Evolutionary conservation across 192 early-diverging fungal species (phyloP).

Genomic region (Coemansia sp.): DNA sequence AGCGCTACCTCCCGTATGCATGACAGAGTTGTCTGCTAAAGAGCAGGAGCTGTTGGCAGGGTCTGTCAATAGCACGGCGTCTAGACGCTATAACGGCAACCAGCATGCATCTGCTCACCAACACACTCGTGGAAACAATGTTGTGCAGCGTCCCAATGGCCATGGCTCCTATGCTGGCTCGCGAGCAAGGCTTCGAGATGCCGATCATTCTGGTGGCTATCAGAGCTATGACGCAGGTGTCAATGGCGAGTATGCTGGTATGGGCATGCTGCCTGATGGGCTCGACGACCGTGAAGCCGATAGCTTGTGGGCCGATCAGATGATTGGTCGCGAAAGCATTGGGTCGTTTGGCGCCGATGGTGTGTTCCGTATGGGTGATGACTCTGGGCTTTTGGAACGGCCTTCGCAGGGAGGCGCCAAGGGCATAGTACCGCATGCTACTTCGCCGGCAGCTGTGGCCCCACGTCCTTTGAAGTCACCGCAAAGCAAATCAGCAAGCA

Average conservation of each 20-base stretch:
- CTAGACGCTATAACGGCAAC: constrained; percentile 46
- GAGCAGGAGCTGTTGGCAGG: constrained; percentile 59
- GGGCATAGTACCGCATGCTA: too few relatives aligned
- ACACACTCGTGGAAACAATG: background rate
- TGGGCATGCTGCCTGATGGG: constrained; percentile 2
- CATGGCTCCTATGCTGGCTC: constrained; percentile 8
- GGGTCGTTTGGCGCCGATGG: constrained; percentile 70
- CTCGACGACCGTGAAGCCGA: constrained; percentile 37
- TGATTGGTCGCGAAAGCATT: constrained; percentile 56
- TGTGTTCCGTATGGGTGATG: constrained; percentile 62
- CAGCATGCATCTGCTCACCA: constrained; percentile 17
- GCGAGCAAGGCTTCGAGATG: constrained; percentile 7
- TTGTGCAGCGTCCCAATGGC: constrained; percentile 12
- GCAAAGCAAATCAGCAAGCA: constrained; percentile 1
- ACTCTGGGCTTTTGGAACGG: constrained; percentile 17
- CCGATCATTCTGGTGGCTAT: too few relatives aligned
- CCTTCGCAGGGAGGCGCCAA: constrained; percentile 8
- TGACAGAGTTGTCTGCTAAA: constrained; percentile 56
- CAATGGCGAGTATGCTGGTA: background rate
- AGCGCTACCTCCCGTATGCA: constrained; percentile 59
- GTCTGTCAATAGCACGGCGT: constrained; percentile 54
- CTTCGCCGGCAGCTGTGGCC: constrained; percentile 2
- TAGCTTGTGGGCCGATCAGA: constrained; percentile 55
- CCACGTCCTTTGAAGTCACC: background rate
- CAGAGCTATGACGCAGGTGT: constrained; percentile 8